phyloP scores from a whole-genome alignment of 2,329 filamentous ascomycete species.

The Pochonia chlamydosporia region DNA sequence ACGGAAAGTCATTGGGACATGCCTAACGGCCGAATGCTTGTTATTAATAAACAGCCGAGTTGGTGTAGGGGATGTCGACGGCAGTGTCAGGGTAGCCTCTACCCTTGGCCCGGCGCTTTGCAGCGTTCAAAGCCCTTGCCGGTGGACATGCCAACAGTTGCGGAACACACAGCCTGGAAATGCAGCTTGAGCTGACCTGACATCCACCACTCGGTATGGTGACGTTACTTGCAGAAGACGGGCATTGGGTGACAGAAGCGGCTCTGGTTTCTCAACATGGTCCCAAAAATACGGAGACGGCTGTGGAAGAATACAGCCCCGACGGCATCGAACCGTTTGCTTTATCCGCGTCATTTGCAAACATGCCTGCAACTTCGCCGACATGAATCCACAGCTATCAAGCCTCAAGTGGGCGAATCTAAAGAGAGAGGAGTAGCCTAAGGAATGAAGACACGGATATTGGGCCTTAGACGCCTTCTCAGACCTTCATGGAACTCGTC shows the following conservation, averaged over 20 bases:
- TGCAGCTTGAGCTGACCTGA: neutral
- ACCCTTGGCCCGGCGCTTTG: neutral
- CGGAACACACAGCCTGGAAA: no score
- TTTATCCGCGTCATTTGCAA: no score
- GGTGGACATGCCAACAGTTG: neutral
- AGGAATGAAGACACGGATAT: no score
- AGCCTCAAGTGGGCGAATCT: neutral
- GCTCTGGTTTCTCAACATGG: neutral
- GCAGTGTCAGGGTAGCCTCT: neutral
- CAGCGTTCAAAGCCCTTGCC: neutral
- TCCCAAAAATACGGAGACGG: neutral
- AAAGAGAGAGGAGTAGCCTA: neutral
- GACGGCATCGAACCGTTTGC: neutral
- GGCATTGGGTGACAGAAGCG: neutral
- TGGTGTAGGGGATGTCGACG: neutral
- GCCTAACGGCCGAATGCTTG: neutral
- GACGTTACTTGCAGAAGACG: neutral
- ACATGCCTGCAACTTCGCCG: neutral
- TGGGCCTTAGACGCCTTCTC: neutral
- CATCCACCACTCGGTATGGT: neutral
- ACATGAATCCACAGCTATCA: neutral
- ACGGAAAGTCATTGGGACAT: no score
- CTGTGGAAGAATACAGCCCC: neutral
- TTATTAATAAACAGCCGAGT: no score
- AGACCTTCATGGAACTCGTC: neutral